Base-by-base conservation (phyloP, 768 basidiomycete species). In the Hygrophorus russula region DNA sequence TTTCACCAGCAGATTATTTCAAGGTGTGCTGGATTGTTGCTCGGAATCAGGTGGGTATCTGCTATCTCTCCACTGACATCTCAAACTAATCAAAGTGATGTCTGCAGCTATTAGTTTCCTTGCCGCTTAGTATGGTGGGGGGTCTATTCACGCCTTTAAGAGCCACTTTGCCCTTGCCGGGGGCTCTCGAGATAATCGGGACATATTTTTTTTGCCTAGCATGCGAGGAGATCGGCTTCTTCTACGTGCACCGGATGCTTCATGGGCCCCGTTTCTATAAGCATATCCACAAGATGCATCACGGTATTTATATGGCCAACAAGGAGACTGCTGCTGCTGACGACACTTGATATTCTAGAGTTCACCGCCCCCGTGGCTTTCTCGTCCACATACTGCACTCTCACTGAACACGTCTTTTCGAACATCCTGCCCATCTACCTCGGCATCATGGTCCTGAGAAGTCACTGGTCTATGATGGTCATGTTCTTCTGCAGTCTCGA, bases 391-490 rank as follows among this genome's bases (percentile, higher is more conserved):
- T 61, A 59, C 36, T 52, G 53, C 5, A 47, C 38, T 38, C 27
- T 48, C 3, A 49, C 52, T n/a, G 59, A 61, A 33, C 60, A 61
- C 46, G 35, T 61, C 40, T 24, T 60, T 3, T 51, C 57, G 5
- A 59, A 58, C 35, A 47, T 63, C 36, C 39, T 59, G 11, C 58
- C 61, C n/a, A 45, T 59, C 32, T 45, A 49, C 2, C 18, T 59
- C 82, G 56, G 98, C 67, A 58, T 96, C 90, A 13, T 97, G 73
- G 55, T 97, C 93, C 47, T n/a, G n/a, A n/a, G n/a, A n/a, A n/a
- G n/a, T n/a, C n/a, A n/a, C n/a, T n/a, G n/a, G n/a, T n/a, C n/a
- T n/a, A n/a, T n/a, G n/a, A 98, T 78, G 24, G 7, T 24, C 24
- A 24, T 24, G 24, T 24, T 24, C 24, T 24, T 24, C 24, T 24